Conservation (phyloP, 1,284 basidiomycete species). For the Austroboletus niveus region DNA sequence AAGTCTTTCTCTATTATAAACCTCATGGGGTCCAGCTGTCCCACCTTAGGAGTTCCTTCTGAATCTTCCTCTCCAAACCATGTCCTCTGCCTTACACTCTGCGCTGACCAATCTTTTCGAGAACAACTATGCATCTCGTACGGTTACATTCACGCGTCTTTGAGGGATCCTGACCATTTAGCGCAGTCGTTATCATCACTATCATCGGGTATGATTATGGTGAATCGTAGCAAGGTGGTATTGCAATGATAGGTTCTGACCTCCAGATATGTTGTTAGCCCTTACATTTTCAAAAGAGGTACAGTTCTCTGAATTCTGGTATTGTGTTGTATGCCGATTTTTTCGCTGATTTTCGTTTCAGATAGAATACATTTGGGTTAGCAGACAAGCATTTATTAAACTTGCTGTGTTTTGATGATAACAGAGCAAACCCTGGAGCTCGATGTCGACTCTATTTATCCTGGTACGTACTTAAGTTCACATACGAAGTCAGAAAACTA, state of each 20-base stretch:
- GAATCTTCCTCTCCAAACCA: too few relatives aligned
- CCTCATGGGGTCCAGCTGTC: too few relatives aligned
- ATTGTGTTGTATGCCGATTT: neutral
- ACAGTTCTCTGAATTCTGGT: too few relatives aligned
- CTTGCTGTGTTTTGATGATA: neutral
- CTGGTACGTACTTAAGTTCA: neutral
- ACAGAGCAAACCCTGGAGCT: neutral
- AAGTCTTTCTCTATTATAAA: too few relatives aligned
- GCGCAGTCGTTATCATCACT: neutral
- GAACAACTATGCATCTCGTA: too few relatives aligned
- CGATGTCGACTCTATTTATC: slow-evolving; percentile 5
- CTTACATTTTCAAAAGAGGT: neutral
- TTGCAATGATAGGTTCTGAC: neutral
- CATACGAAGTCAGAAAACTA: too few relatives aligned
- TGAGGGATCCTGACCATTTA: too few relatives aligned
- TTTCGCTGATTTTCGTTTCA: neutral
- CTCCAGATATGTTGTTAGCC: neutral
- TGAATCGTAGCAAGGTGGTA: neutral
- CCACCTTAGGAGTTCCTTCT: too few relatives aligned
- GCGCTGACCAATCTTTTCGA: too few relatives aligned
- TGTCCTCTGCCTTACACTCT: too few relatives aligned
- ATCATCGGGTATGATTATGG: neutral
- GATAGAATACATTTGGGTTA: neutral
- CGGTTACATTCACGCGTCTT: too few relatives aligned
- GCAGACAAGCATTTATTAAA: neutral